Evolutionary conservation across 306 rosid genomes (phyloP).

Genomic region (Ormosia semicastrata): DNA sequence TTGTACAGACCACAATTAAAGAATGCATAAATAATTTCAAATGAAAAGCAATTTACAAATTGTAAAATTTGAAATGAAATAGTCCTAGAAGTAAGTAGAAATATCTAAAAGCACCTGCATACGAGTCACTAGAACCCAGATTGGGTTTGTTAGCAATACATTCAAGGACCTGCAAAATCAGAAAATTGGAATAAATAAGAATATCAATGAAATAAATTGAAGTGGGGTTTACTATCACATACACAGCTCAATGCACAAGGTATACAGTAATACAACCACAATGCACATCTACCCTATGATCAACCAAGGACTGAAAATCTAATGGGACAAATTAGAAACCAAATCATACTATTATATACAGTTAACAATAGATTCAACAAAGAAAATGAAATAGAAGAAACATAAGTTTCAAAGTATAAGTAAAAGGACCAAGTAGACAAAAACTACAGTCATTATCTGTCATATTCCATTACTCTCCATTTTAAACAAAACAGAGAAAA

Average conservation of each 20-base stretch:
- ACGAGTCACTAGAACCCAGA: slow-evolving; percentile 92
- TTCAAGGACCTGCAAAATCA: slow-evolving; percentile 72
- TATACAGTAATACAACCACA: too few relatives aligned
- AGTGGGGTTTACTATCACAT: background rate
- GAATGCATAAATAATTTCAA: background rate
- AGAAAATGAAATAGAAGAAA: too few relatives aligned
- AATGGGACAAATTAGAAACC: too few relatives aligned
- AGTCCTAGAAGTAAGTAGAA: background rate
- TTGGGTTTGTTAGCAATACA: slow-evolving; percentile 70
- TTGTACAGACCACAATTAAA: background rate
- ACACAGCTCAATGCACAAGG: background rate
- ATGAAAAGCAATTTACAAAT: slow-evolving; percentile 20
- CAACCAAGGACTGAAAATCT: too few relatives aligned
- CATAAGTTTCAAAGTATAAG: too few relatives aligned
- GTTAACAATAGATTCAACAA: too few relatives aligned
- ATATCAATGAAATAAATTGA: background rate
- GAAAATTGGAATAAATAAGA: background rate
- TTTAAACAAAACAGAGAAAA: too few relatives aligned
- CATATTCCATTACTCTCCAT: too few relatives aligned
- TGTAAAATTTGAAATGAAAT: background rate
- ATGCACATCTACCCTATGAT: too few relatives aligned
- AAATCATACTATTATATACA: too few relatives aligned
- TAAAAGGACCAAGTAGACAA: too few relatives aligned
- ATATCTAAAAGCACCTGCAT: slow-evolving; percentile 65
- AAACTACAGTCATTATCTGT: too few relatives aligned